Conservation (phyloP, 352 stramenopile genomes). For the Phytophthora palmivora region DNA sequence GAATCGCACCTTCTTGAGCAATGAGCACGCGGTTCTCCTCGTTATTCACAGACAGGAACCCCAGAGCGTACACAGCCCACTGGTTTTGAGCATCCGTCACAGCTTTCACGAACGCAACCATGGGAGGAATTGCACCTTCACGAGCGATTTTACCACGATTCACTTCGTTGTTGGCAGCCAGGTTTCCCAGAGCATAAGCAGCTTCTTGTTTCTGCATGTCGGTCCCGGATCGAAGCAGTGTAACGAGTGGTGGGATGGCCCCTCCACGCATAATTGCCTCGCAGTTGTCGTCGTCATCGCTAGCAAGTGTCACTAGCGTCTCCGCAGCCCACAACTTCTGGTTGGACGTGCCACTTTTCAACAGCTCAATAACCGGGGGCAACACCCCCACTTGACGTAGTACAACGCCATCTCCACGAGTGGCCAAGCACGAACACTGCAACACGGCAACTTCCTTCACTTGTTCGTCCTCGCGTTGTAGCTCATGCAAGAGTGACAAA, state of each 20-base stretch:
- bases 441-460: conserved; percentile 15
- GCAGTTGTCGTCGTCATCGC: conserved; percentile 25
- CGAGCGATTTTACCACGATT: conserved; percentile 21
- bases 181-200: conserved; percentile 26
- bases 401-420: conserved; percentile 6
- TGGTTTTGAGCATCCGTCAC: conserved; percentile 34
- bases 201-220: conserved; percentile 37
- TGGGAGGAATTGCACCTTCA: conserved; percentile 28
- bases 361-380: conserved; percentile 6
- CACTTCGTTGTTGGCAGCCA: conserved; percentile 11
- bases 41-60: conserved; percentile 19
- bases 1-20: conserved; percentile 27
- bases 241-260: conserved; percentile 21
- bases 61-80: conserved; percentile 28
- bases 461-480: conserved; percentile 9
- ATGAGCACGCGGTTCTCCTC: conserved; percentile 28
- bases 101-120: conserved; percentile 26
- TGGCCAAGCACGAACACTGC: conserved; percentile 16
- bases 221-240: conserved; percentile 21
- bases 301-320: conserved; percentile 18
- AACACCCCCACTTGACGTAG: conserved; percentile 16
- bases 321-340: conserved; percentile 26
- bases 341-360: conserved; percentile 11
- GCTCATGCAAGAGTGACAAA: conserved; percentile 9
- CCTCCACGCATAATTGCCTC: conserved; percentile 19